Percentiles rank a stretch among this genome's conserved stretches.
Conservation (phyloP, 2,329 filamentous ascomycete species). For the Alternaria sp. region DNA sequence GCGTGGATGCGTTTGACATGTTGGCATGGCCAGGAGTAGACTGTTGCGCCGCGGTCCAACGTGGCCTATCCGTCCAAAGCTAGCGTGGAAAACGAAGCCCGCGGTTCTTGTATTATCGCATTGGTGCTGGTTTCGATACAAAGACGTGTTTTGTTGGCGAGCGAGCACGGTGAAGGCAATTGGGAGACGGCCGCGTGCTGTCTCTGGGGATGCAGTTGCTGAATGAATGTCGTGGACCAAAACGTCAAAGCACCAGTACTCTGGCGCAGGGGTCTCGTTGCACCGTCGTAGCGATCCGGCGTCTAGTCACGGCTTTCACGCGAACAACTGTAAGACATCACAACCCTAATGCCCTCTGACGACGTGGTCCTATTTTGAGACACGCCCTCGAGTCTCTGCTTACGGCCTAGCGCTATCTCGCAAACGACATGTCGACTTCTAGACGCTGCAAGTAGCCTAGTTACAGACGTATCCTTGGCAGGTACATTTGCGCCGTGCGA, state of each 20-base stretch:
- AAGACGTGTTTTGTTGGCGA: conserved; percentile 11
- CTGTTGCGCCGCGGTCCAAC: conserved; percentile 43
- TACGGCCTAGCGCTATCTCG: neutral
- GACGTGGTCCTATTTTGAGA: conserved; percentile 1
- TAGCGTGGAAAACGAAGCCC: conserved; percentile 10
- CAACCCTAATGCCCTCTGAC: neutral
- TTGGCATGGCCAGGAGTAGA: conserved; percentile 59
- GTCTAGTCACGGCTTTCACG: conserved; percentile 18
- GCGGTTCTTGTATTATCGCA: conserved; percentile 32
- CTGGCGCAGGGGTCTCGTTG: conserved; percentile 24
- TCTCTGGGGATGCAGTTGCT: conserved; percentile 23
- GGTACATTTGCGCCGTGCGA: conserved; percentile 22
- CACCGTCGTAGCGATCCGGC: conserved; percentile 23
- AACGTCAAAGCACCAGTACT: conserved; percentile 35
- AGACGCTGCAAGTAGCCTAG: neutral
- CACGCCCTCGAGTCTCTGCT: neutral
- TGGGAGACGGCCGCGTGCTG: conserved; percentile 19
- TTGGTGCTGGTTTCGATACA: conserved; percentile 24
- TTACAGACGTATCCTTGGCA: conserved; percentile 28
- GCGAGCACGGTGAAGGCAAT: conserved; percentile 3
- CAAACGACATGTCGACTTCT: neutral
- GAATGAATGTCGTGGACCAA: conserved; percentile 24
- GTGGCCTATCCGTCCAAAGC: conserved; percentile 38
- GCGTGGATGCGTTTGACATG: conserved; percentile 69
- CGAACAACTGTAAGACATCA: conserved; percentile 1